Evolutionary conservation across 2,329 filamentous ascomycete species (phyloP).

Genomic region (Fusarium brevicatenulatum): DNA sequence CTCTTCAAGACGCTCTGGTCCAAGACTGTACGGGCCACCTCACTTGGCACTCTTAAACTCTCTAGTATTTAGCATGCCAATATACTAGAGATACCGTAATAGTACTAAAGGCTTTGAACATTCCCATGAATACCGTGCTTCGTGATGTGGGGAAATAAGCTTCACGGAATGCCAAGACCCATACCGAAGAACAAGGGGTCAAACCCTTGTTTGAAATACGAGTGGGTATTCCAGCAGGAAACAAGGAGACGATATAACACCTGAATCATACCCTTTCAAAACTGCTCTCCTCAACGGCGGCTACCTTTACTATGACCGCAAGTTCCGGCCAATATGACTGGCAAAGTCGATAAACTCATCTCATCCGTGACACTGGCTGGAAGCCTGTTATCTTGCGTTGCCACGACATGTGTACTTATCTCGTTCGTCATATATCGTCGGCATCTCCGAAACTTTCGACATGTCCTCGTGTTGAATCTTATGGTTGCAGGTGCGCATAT

Average conservation of each 20-base stretch:
- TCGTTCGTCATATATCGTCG: constrained; percentile 38
- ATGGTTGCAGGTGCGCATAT: constrained; percentile 35
- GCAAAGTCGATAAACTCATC: constrained; percentile 29
- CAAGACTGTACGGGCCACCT: not conserved
- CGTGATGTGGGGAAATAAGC: not conserved
- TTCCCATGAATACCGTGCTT: not conserved
- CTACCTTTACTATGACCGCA: constrained; percentile 6
- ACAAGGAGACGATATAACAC: not conserved
- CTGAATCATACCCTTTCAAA: not conserved
- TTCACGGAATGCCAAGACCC: constrained; percentile 2
- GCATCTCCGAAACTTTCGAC: constrained; percentile 39
- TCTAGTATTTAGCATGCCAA: not conserved
- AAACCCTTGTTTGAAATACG: constrained; percentile 8
- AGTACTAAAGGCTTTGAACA: not conserved
- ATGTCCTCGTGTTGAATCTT: constrained; percentile 38
- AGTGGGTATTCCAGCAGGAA: not conserved
- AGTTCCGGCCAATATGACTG: constrained; percentile 15
- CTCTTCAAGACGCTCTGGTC: not conserved
- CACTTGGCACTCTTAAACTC: not conserved
- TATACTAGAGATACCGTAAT: too few species aligned
- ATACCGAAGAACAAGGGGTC: constrained; percentile 7
- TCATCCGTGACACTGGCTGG: constrained; percentile 39
- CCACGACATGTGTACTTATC: constrained; percentile 34
- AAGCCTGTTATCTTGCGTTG: constrained; percentile 35
- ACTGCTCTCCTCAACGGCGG: not conserved